Percentiles rank a stretch among this genome's conserved stretches.
phyloP scores from a whole-genome alignment of 495 filamentous ascomycete species.

The Tuber calosporum region DNA sequence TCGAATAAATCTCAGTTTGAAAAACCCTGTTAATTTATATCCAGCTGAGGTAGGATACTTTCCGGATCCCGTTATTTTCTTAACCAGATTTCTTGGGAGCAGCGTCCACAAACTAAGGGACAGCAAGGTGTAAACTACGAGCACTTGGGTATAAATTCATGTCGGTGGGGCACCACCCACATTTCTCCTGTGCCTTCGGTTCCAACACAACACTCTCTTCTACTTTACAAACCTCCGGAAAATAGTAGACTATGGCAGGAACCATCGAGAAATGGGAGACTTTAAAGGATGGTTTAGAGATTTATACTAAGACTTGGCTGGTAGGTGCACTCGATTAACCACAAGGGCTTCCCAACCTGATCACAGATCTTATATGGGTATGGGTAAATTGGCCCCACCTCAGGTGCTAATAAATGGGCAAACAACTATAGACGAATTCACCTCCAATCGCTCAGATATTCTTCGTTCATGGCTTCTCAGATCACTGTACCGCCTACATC shows the following conservation, averaged over 20 bases:
- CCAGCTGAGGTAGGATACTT: too few species aligned
- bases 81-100: too few species aligned
- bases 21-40: too few species aligned
- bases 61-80: too few species aligned
- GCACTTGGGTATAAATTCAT: background rate
- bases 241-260: background rate
- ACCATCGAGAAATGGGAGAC: conserved; percentile 12
- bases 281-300: conserved; percentile 49
- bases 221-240: background rate
- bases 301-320: conserved; percentile 84
- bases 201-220: background rate
- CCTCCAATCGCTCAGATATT: conserved; percentile 59
- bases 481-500: conserved; percentile 52
- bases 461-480: conserved; percentile 80
- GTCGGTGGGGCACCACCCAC: background rate
- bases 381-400: background rate
- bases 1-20: too few species aligned
- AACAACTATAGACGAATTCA: conserved; percentile 46
- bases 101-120: too few species aligned
- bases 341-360: background rate
- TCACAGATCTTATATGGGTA: background rate
- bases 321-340: conserved; percentile 47
- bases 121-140: background rate
- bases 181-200: background rate
- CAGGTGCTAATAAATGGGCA: conserved; percentile 18